Evolutionary conservation across 306 rosid genomes (phyloP), one percentile per base, ranked within the genome.

Genomic region (Corylus americana): DNA sequence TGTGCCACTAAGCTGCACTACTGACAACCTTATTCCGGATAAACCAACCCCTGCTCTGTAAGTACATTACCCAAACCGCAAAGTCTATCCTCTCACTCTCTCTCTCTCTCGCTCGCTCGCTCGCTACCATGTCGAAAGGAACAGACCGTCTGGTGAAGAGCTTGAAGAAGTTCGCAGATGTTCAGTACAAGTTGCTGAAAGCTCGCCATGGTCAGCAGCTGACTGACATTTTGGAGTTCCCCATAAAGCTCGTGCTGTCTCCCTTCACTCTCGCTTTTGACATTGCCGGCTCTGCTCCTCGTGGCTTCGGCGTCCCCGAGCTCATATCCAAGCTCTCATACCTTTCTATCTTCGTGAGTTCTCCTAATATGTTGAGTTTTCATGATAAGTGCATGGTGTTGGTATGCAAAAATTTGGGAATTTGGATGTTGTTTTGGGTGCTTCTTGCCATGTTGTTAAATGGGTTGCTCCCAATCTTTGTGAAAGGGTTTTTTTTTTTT

Each of bases 261-360:
- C 99, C 99, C 1, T 87, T 95, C 73, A 91, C 94, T 45, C 78
- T 95, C 14, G 92, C 96, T 69, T 78, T 89, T 72, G 92, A 91
- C 92, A 86, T 95, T 77, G 96, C 84, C 4, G 99, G 99, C 83
- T 93, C 97, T 51, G 96, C 99, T 57, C 90, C 88, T 37, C 99
- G 99, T 25, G 99, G 99, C 72, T 95, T 93, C 63, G 99, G 99
- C 35, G 92, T 95, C n/a, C 98, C 99, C 9, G 93, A 95, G 80
- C 86, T 95, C 74, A 81, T 93, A 63, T 91, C 99, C 73, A 92
- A 95, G 93, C 92, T 95, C 84, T 92, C 99, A 0, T 90, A 68
- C 75, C 86, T 91, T 77, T 95, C 99, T 14, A 83, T 95, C 57
- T 95, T 95, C 77, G 99, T 95, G 78, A 80, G 96, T 89, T 61